Conservation (phyloP, 2,329 filamentous ascomycete genomes). For the Ciborinia camelliae region DNA sequence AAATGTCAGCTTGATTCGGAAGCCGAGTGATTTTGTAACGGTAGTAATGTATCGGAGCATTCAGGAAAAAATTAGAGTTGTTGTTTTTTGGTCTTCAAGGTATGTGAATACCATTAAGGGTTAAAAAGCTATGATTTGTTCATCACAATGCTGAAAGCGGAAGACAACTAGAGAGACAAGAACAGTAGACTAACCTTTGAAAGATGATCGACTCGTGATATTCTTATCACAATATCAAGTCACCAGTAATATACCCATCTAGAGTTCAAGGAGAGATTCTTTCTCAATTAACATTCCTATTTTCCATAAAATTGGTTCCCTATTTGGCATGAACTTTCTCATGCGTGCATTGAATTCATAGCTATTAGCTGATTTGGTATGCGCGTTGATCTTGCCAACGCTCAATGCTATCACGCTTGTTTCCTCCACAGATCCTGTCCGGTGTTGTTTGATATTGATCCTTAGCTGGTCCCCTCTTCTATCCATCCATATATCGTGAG, state of each 20-base stretch:
- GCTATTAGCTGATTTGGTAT: slow-evolving; percentile 11
- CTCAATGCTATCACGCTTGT: slow-evolving; percentile 13
- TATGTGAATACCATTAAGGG: slow-evolving; percentile 17
- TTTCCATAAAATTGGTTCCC: slow-evolving; percentile 13
- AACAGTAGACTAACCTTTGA: slow-evolving; percentile 5
- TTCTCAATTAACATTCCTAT: slow-evolving; percentile 13
- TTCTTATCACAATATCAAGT: slow-evolving; percentile 16
- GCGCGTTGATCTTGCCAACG: slow-evolving; percentile 15
- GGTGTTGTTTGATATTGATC: neutral
- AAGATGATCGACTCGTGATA: neutral
- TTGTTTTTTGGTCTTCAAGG: slow-evolving; percentile 20
- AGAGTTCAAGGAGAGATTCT: slow-evolving; percentile 10
- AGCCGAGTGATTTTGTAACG: neutral
- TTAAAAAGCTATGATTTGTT: slow-evolving; percentile 21
- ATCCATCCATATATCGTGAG: slow-evolving; percentile 11
- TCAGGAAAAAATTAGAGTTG: slow-evolving; percentile 21
- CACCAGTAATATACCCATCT: slow-evolving; percentile 1
- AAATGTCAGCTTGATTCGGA: neutral
- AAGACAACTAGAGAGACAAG: neutral
- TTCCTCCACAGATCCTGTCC: slow-evolving; percentile 15
- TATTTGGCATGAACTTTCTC: slow-evolving; percentile 11
- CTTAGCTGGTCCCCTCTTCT: neutral
- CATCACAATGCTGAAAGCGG: slow-evolving; percentile 2
- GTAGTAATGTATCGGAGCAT: neutral
- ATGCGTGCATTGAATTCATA: slow-evolving; percentile 12